Evolutionary conservation across 441 rosid species (phyloP), one percentile per base, ranked within the genome.

Genomic region (Biscutella auriculata): DNA sequence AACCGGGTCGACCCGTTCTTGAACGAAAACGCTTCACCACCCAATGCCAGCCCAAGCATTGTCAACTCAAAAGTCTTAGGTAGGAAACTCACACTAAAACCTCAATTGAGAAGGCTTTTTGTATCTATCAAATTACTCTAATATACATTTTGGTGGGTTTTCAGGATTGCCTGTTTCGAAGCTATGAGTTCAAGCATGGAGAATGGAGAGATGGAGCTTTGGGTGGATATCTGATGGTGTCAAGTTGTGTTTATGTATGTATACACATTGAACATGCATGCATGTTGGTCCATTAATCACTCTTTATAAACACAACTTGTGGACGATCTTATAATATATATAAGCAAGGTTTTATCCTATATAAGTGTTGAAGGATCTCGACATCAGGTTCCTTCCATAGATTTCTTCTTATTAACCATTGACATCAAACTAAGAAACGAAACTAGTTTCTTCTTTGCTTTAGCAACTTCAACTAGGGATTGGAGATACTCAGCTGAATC

Each of bases 21-120:
- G 76, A 78, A 88, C 0, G 91, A 79, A 73, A 84, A 77, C 19
- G 79, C 76, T 45, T 80, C 79, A 56, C 95, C 96, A 11, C 98
- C 95, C 0, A 80, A 85, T 8, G 96, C 95, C 23, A 63, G 73
- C 66, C 96, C 95, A 19, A 92, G 98, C 77, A 79, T 88, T 10
- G 92, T 92, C 72, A 92, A 92, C 52, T 70, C 96, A n/a, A 92
- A 86, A 68, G 84, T 87, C 51, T 70, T 92, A 47, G 88, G 95
- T 88, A 71, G n/a, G n/a, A n/a, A n/a, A n/a, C 30, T 40, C 40
- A 36, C 29, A 46, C 7, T 0, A 5, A 15, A 21, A 6, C 8
- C 12, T 8, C 14, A 3, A 35, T 6, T n/a, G n/a, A n/a, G n/a
- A n/a, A n/a, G n/a, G n/a, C n/a, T n/a, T n/a, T n/a, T n/a, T n/a